Percentiles rank a stretch among this genome's conserved stretches.
Evolutionary conservation across 345 rosid species (phyloP).

Genomic region (Pugionium dolabratum): DNA sequence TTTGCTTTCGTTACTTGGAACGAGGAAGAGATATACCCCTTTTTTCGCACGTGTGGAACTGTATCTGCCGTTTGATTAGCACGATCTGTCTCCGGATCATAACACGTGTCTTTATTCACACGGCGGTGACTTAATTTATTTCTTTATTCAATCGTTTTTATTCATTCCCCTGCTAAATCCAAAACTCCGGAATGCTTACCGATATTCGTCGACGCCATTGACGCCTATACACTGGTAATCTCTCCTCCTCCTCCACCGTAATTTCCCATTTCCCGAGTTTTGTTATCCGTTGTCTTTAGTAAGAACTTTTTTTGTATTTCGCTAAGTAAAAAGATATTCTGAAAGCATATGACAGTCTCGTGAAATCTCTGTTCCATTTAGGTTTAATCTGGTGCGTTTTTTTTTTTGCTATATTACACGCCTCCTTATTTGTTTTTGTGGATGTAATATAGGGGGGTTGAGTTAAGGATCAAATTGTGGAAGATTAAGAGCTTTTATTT

Average conservation of each 20-base stretch:
- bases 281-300: background rate
- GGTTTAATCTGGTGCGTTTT: slow-evolving; percentile 6
- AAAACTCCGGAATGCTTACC: slow-evolving; percentile 18
- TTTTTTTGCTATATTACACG: too few relatives aligned
- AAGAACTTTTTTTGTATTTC: too few relatives aligned
- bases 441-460: background rate
- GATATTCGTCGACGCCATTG: slow-evolving; percentile 38
- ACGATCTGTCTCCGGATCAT: slow-evolving; percentile 14
- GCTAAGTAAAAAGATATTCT: background rate
- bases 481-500: background rate
- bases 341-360: background rate
- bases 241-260: background rate
- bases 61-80: slow-evolving; percentile 41
- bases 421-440: slow-evolving; percentile 11
- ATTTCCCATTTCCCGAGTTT: background rate
- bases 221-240: slow-evolving; percentile 24
- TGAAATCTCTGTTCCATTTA: too few relatives aligned
- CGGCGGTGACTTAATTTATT: slow-evolving; percentile 25
- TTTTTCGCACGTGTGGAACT: slow-evolving; percentile 27
- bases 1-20: slow-evolving; percentile 21
- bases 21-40: slow-evolving; percentile 19
- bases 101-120: slow-evolving; percentile 41
- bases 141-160: background rate
- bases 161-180: background rate
- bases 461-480: background rate